phyloP scores from a whole-genome alignment of 345 rosid species.

The Brassica napus region DNA sequence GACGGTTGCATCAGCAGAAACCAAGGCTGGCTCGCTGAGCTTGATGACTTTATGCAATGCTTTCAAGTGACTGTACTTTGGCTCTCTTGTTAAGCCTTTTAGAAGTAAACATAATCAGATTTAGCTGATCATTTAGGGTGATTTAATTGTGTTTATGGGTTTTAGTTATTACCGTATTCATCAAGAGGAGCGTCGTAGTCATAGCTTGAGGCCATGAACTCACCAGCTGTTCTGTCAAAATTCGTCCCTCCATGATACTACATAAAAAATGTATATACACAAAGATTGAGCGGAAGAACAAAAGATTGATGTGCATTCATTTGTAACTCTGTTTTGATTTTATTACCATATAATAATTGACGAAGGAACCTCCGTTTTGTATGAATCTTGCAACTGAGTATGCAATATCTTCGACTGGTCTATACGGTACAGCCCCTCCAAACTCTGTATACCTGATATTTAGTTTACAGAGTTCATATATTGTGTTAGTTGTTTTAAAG shows the following conservation, averaged over 20 bases:
- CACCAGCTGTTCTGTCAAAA: conserved; percentile 92
- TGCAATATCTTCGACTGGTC: conserved; percentile 89
- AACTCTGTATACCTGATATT: conserved; percentile 60
- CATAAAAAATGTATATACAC: not conserved
- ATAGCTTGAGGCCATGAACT: conserved; percentile 94
- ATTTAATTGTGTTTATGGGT: not conserved
- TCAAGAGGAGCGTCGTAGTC: conserved; percentile 98
- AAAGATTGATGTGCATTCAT: not conserved
- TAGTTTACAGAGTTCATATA: not conserved
- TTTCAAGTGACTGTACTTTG: conserved; percentile 90
- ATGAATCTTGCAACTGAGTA: conserved; percentile 77
- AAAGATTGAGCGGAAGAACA: not conserved
- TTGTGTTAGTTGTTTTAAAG: not conserved
- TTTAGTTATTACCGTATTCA: conserved; percentile 68
- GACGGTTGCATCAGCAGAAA: conserved; percentile 61
- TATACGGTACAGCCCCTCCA: conserved; percentile 69
- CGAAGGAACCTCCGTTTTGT: conserved; percentile 75
- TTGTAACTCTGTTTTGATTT: not conserved
- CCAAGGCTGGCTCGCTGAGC: conserved; percentile 77
- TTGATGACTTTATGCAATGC: conserved; percentile 87
- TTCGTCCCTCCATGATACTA: conserved; percentile 98
- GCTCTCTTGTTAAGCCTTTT: conserved; percentile 68
- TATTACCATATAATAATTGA: conserved; percentile 86
- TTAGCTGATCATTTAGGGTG: conserved; percentile 1
- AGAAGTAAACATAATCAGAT: not conserved